Evolutionary conservation across 768 basidiomycete species (phyloP).

Genomic region (Boletus barrowsii): DNA sequence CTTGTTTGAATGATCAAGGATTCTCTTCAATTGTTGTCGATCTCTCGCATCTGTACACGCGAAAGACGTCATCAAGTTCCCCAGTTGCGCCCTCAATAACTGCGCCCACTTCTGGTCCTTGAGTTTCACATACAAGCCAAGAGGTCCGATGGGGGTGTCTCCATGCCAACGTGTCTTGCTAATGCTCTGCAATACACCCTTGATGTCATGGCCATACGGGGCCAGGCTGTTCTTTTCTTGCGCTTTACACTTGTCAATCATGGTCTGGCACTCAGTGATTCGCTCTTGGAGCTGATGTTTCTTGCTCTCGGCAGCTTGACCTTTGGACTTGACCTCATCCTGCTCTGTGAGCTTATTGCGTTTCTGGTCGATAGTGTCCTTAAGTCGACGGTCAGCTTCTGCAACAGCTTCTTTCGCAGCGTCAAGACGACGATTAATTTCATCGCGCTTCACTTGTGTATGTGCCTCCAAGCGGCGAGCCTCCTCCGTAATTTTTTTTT

Average conservation of each 20-base stretch:
- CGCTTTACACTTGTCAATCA: slow-evolving; percentile 48
- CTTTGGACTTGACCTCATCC: slow-evolving; percentile 35
- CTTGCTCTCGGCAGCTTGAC: slow-evolving; percentile 35
- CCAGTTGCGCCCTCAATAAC: slow-evolving; percentile 64
- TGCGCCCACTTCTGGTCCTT: slow-evolving; percentile 64
- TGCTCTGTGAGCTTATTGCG: slow-evolving; percentile 28
- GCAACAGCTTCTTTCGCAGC: slow-evolving; percentile 40
- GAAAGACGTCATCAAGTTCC: slow-evolving; percentile 58
- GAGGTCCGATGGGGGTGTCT: slow-evolving; percentile 67
- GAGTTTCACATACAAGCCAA: slow-evolving; percentile 76
- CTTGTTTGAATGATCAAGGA: slow-evolving; percentile 62
- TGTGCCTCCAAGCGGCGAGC: slow-evolving; percentile 50
- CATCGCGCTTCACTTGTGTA: slow-evolving; percentile 62
- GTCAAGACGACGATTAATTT: slow-evolving; percentile 50
- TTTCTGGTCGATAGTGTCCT: slow-evolving; percentile 34
- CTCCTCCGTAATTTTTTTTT: slow-evolving; percentile 52
- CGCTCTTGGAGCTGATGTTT: slow-evolving; percentile 33
- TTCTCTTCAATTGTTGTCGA: slow-evolving; percentile 47
- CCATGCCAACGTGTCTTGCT: slow-evolving; percentile 57
- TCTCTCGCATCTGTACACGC: slow-evolving; percentile 74
- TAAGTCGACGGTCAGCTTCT: slow-evolving; percentile 36
- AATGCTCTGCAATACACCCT: slow-evolving; percentile 54
- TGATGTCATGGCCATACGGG: slow-evolving; percentile 63
- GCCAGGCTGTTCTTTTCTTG: slow-evolving; percentile 56
- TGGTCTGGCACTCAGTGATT: slow-evolving; percentile 46